phyloP scores from a whole-genome alignment of 2,329 filamentous ascomycete genomes.

The Rutstroemia sp. region DNA sequence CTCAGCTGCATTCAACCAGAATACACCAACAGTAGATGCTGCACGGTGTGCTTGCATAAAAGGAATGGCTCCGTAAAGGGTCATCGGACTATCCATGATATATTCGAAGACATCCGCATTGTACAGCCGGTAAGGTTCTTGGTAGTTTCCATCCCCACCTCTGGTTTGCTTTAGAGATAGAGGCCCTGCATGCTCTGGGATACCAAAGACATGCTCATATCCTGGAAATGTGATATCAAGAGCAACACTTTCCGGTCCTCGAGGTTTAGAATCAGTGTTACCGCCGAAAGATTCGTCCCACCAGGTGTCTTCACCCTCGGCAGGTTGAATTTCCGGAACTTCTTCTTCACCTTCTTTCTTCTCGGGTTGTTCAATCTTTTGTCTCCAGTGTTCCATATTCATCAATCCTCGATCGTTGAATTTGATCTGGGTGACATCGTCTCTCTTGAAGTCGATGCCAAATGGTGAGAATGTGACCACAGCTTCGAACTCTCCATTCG shows the following conservation, averaged over 20 bases:
- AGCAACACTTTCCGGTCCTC: constrained; percentile 84
- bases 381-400: constrained; percentile 93
- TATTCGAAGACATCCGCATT: constrained; percentile 98
- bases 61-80: constrained; percentile 91
- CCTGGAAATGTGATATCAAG: constrained; percentile 88
- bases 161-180: constrained; percentile 85
- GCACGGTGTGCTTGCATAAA: constrained; percentile 97
- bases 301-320: constrained; percentile 82
- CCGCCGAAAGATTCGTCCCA: constrained; percentile 97
- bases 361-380: constrained; percentile 59
- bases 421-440: constrained; percentile 74
- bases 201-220: constrained; percentile 88
- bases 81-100: constrained; percentile 95
- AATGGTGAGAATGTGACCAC: constrained; percentile 80
- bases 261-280: constrained; percentile 92
- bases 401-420: constrained; percentile 85
- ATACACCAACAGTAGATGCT: constrained; percentile 87
- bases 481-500: constrained; percentile 68
- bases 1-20: constrained; percentile 96
- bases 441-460: constrained; percentile 75
- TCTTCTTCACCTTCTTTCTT: constrained; percentile 33
- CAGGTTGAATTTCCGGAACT: constrained; percentile 31
- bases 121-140: constrained; percentile 88
- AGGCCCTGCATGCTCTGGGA: constrained; percentile 85
- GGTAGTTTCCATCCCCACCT: constrained; percentile 76